Conservation (phyloP, 805 yeast species). For the Starmera dryadoides region DNA sequence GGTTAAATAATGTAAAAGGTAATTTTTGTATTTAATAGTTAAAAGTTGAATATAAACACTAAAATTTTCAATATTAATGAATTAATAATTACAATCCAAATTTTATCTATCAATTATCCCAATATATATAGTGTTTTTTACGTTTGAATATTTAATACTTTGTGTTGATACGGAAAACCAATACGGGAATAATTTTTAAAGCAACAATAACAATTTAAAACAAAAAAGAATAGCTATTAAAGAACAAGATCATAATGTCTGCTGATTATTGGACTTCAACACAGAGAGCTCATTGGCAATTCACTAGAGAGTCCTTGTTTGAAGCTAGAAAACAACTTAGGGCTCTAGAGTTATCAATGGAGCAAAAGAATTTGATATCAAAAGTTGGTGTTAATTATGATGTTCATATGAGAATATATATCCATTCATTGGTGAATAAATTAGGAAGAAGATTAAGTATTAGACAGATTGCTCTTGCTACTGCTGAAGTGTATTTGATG, state of each 20-base stretch:
- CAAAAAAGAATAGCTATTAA: no score
- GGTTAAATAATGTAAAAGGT: no score
- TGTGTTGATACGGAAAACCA: no score
- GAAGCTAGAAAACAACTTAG: constrained; percentile 35
- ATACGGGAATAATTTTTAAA: no score
- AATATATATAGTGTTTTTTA: no score
- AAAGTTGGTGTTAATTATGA: constrained; percentile 33
- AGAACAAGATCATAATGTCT: constrained; percentile 35
- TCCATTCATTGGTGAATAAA: constrained; percentile 68
- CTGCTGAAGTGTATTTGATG: constrained; percentile 82
- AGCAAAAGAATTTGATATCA: constrained; percentile 31
- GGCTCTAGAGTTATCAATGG: constrained; percentile 30
- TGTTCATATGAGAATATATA: constrained; percentile 63
- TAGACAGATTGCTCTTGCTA: constrained; percentile 78
- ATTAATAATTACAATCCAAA: no score
- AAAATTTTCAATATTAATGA: no score
- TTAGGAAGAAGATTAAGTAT: constrained; percentile 73
- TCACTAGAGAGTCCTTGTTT: constrained; percentile 51
- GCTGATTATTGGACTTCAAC: constrained; percentile 87
- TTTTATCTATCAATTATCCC: no score
- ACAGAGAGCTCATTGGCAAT: constrained; percentile 78
- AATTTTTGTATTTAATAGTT: no score
- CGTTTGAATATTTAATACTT: no score
- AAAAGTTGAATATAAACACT: no score
- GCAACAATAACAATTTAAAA: no score